Base-by-base conservation (phyloP, 345 rosid species). In the Dimocarpus longan region DNA sequence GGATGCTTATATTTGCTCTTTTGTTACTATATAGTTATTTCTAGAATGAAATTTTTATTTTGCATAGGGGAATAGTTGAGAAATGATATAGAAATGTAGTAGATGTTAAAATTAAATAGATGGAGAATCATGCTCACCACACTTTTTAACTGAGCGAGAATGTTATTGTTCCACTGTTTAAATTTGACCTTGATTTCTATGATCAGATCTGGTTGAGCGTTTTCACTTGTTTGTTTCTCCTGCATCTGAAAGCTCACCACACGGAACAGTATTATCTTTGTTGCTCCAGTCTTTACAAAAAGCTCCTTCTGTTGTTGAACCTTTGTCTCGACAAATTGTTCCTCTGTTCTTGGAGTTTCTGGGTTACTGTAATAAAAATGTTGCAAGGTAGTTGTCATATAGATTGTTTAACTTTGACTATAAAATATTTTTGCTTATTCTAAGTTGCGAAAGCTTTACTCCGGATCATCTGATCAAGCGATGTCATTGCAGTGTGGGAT, bases 271-370 rank as follows among this genome's bases (percentile, higher is more conserved):
- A 26, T 81, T 91, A 43, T 83, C 91, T 24, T 87, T 81, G 77
- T 77, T 96, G 93, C 93, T 96, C 60, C 91, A 88, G 77, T 80
- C 92, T 65, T 76, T 96, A 72, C 97, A 94, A 84, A 93, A 93
- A 73, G 81, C 88, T 81, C 84, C 93, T 62, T 81, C 80, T 82
- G 79, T 90, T 81, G 87, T 84, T 63, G 95, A 96, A 82, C 84
- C 97, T 70, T 91, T 76, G 62, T 93, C 97, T 75, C 88, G 91
- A 59, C 93, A 89, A 75, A 73, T 96, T 78, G 80, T 91, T 56
- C 90, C 97, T 73, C 76, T 93, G 76, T 90, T 96, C 81, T 79
- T 96, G 80, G 85, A 85, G 74, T 96, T 92, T 87, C 80, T 96
- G 88, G 99, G 98, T 73, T 96, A 94, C 81, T 78, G 84, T 70